Conservation (phyloP, 2,329 filamentous ascomycete genomes). For the Lachnellula subtilissima region DNA sequence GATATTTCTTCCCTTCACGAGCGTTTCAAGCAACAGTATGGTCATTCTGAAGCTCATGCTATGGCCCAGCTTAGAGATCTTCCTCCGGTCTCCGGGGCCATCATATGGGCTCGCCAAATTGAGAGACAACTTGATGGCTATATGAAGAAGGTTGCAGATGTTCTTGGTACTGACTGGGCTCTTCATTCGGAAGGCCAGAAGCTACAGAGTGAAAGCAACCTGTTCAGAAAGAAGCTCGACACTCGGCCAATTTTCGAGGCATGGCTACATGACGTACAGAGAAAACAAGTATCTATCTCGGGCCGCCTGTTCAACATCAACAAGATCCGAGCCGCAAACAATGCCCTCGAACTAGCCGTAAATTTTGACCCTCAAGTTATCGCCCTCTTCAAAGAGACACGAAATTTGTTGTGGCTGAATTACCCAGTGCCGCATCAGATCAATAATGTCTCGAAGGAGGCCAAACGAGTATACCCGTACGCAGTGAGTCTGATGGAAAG, state of each 20-base stretch:
- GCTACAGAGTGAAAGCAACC: constrained; percentile 80
- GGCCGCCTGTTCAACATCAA: constrained; percentile 87
- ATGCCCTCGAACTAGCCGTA: constrained; percentile 80
- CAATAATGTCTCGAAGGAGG: constrained; percentile 94
- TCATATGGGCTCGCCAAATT: constrained; percentile 97
- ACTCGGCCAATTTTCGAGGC: constrained; percentile 91
- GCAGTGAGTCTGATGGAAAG: constrained; percentile 98
- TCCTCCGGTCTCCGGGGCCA: constrained; percentile 91
- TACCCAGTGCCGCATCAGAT: constrained; percentile 92
- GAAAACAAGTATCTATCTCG: constrained; percentile 84
- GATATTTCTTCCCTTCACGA: constrained; percentile 92
- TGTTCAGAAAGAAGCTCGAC: constrained; percentile 95
- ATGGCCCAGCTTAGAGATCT: constrained; percentile 97
- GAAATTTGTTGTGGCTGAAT: constrained; percentile 91
- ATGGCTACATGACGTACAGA: constrained; percentile 86
- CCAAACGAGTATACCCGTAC: constrained; percentile 97
- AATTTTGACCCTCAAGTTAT: constrained; percentile 98
- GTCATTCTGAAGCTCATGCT: constrained; percentile 92
- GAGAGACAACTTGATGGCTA: constrained; percentile 93
- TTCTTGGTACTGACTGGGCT: constrained; percentile 90
- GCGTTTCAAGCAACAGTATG: constrained; percentile 98
- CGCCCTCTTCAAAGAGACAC: constrained; percentile 95
- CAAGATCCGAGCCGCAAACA: constrained; percentile 84
- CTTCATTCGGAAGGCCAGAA: constrained; percentile 94
- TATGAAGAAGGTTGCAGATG: constrained; percentile 99